A percentile compares a stretch with the other conserved stretches of the same genome.
These are phyloP conservation scores for Colletotrichum sp. DNA, from an alignment of 2,329 filamentous ascomycete genomes.

Conservation along the genomic window DNA sequence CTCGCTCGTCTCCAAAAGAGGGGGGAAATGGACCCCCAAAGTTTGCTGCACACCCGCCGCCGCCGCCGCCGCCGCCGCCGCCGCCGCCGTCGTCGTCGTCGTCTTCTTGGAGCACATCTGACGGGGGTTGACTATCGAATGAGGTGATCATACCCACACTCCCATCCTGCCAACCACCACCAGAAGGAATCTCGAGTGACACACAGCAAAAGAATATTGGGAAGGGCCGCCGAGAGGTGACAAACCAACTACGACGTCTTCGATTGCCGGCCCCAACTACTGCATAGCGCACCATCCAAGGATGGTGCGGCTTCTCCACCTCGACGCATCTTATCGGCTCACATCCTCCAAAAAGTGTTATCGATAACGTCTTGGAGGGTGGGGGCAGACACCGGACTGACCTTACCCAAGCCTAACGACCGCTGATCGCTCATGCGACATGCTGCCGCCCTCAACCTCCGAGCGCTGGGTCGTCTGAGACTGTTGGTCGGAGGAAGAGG, in stretches of 20 bases:
- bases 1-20: neutral
- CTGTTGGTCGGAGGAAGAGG: neutral
- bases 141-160: neutral
- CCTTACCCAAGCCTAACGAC: neutral
- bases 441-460: neutral
- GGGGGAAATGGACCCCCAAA: neutral
- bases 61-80: too few species aligned
- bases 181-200: neutral
- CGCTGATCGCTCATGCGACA: conserved; percentile 4
- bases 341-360: neutral
- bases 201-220: neutral
- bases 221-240: neutral
- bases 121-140: neutral
- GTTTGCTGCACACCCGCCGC: neutral
- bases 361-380: neutral
- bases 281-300: neutral
- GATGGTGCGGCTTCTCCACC: neutral
- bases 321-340: neutral
- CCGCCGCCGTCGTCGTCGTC: neutral
- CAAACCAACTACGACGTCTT: neutral
- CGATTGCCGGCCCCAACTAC: neutral
- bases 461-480: neutral
- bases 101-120: neutral
- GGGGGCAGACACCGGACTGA: neutral
- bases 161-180: neutral